Evolutionary conservation across 768 basidiomycete genomes (phyloP), one percentile per base, ranked within the genome.

Genomic region (Termitomyces sp.): DNA sequence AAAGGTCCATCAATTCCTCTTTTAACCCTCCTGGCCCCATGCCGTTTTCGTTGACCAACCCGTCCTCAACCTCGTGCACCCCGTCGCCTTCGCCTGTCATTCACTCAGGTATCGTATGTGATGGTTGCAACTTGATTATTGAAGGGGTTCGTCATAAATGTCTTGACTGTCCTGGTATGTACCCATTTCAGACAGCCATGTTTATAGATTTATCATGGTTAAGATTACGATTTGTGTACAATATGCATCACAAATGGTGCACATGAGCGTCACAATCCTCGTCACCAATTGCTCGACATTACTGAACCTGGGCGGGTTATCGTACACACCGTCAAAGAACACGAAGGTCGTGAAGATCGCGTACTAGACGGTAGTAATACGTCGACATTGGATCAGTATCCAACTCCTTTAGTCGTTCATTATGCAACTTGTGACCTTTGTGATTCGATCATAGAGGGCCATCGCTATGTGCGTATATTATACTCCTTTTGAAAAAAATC

Each of bases 101-200:
- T 41, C 89, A 91, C 68, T 67, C 53, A 34, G 80, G 80, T 31
- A 73, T 91, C n/a, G 48, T 77, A 9, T 95, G 92, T 69, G 88
- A 94, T 69, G 65, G 64, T 16, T 95, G 92, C 70, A 63, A 78
- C 6, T 63, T 71, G 22, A 78, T 71, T 4, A 77, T 93, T 41
- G 73, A 80, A 57, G 92, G 91, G 12, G 68, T 84, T 56, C 78
- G 93, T 46, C 86, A 91, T 70, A 94, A 93, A 70, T 94, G 92
- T 66, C 71, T 91, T 22, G 87, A 91, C 63, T 93, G 91, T 69
- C 76, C 79, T 50, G 78, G 88, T 89, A 67, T 54, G 79, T 71
- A 4, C 5, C 7, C 18, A 46, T 45, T 13, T 13, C 24, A 24
- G 44, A 36, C 33, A 27, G 13, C 12, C 16, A 20, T 36, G 22